Conservation (phyloP, 1,139 yeast species). For the Waltiozyma sp. region DNA sequence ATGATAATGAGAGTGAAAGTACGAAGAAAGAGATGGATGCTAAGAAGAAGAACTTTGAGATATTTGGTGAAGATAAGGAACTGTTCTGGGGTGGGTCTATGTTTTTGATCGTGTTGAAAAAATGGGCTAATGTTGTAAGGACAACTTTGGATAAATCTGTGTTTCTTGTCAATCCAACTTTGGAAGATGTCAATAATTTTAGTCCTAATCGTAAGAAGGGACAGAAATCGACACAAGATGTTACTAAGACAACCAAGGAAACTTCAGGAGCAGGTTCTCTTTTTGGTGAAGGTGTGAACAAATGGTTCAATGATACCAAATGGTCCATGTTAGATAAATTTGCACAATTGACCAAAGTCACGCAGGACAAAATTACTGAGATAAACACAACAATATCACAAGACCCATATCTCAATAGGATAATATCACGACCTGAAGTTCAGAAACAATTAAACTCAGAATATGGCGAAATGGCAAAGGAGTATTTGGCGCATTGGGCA, state of each 20-base stretch:
- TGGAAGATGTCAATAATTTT: slow-evolving; percentile 68
- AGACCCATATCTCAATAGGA: slow-evolving; percentile 54
- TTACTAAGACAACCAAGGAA: background rate
- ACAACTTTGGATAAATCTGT: slow-evolving; percentile 66
- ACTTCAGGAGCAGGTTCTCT: background rate
- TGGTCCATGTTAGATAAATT: slow-evolving; percentile 82
- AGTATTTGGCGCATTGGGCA: slow-evolving; percentile 95
- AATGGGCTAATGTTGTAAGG: slow-evolving; percentile 49
- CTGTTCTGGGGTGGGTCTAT: slow-evolving; percentile 90
- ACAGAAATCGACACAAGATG: slow-evolving; percentile 20
- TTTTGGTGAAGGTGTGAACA: slow-evolving; percentile 24
- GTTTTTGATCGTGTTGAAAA: slow-evolving; percentile 44
- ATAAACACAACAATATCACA: slow-evolving; percentile 32
- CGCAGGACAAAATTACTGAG: slow-evolving; percentile 29
- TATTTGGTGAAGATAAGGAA: slow-evolving; percentile 48
- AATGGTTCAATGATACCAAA: slow-evolving; percentile 54
- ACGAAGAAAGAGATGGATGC: slow-evolving; percentile 50
- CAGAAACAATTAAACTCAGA: slow-evolving; percentile 65
- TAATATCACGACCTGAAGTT: slow-evolving; percentile 72
- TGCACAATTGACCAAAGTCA: slow-evolving; percentile 59
- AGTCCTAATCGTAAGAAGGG: slow-evolving; percentile 38
- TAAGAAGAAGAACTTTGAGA: slow-evolving; percentile 58
- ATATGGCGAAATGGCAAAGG: slow-evolving; percentile 77
- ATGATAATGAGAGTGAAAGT: slow-evolving; percentile 77
- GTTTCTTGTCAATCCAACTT: slow-evolving; percentile 67